Percentiles rank a stretch among this genome's conserved stretches.
Evolutionary conservation across 2,329 filamentous ascomycete genomes (phyloP).

Genomic region (Diaporthe sp.): DNA sequence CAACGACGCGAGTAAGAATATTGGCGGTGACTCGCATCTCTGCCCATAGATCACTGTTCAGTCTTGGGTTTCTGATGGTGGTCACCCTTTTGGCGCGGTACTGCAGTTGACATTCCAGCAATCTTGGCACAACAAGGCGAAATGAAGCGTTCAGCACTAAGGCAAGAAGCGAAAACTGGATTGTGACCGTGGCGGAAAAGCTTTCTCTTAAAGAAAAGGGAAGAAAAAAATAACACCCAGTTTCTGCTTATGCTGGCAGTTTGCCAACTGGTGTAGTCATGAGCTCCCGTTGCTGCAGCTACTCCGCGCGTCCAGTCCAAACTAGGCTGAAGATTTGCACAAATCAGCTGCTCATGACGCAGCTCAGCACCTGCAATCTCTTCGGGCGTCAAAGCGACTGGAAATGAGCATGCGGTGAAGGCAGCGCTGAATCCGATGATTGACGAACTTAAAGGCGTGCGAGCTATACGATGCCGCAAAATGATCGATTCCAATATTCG

Average conservation of each 20-base stretch:
- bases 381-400: neutral
- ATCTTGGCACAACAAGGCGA: neutral
- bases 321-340: neutral
- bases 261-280: neutral
- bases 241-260: no score
- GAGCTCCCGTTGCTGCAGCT: neutral
- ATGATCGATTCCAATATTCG: neutral
- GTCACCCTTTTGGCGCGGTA: neutral
- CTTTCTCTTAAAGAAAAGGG: neutral
- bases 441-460: no score
- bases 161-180: neutral
- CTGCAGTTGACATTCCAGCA: neutral
- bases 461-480: neutral
- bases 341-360: neutral
- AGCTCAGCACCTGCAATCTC: neutral
- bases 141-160: neutral
- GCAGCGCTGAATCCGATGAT: neutral
- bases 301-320: neutral
- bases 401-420: neutral
- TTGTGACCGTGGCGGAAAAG: neutral
- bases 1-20: neutral
- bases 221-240: no score
- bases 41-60: neutral
- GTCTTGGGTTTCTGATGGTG: neutral
- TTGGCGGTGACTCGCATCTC: neutral